Percentiles rank a stretch among this genome's conserved stretches.
These are phyloP conservation scores for Bombardia bombarda DNA, from an alignment of 495 filamentous ascomycete genomes.

Conservation along the genomic window DNA sequence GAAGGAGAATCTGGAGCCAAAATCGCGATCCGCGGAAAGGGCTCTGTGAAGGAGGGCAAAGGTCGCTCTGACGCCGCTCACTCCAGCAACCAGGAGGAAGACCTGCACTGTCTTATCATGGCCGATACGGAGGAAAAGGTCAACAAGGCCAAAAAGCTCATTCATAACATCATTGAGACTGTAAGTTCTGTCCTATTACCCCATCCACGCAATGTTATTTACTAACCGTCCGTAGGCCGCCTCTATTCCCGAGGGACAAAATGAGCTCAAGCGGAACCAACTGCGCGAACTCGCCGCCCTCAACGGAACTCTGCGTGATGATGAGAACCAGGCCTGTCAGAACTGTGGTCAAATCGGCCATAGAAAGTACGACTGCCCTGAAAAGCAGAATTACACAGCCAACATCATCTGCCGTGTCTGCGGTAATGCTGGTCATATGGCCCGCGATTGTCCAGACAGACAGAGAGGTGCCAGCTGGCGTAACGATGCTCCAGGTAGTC, in stretches of 20 bases:
- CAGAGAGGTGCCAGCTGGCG: slow-evolving; percentile 88
- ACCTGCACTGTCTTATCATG: slow-evolving; percentile 98
- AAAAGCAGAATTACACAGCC: slow-evolving; percentile 95
- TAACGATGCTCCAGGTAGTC: slow-evolving; percentile 51
- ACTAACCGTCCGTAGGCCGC: slow-evolving; percentile 63
- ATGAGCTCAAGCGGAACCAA: slow-evolving; percentile 96
- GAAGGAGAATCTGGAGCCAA: slow-evolving; percentile 94
- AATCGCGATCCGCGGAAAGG: slow-evolving; percentile 98
- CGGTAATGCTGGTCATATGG: slow-evolving; percentile 47
- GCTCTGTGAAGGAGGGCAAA: slow-evolving; percentile 99
- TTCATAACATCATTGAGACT: slow-evolving; percentile 96
- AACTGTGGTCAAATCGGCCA: slow-evolving; percentile 99
- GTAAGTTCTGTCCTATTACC: slow-evolving; percentile 48
- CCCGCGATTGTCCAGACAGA: slow-evolving; percentile 70
- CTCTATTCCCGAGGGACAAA: slow-evolving; percentile 96
- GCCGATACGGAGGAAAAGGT: slow-evolving; percentile 98
- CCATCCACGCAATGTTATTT: neutral
- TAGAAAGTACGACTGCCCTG: slow-evolving; percentile 96
- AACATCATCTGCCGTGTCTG: slow-evolving; percentile 99
- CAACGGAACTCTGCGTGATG: slow-evolving; percentile 96
- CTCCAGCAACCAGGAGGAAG: slow-evolving; percentile 99
- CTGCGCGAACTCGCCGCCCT: slow-evolving; percentile 93
- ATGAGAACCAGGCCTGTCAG: slow-evolving; percentile 98
- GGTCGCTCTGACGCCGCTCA: slow-evolving; percentile 97
- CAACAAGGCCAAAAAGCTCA: slow-evolving; percentile 93